Evolutionary conservation across 768 basidiomycete species (phyloP).

Genomic region (Dioszegia hungarica): DNA sequence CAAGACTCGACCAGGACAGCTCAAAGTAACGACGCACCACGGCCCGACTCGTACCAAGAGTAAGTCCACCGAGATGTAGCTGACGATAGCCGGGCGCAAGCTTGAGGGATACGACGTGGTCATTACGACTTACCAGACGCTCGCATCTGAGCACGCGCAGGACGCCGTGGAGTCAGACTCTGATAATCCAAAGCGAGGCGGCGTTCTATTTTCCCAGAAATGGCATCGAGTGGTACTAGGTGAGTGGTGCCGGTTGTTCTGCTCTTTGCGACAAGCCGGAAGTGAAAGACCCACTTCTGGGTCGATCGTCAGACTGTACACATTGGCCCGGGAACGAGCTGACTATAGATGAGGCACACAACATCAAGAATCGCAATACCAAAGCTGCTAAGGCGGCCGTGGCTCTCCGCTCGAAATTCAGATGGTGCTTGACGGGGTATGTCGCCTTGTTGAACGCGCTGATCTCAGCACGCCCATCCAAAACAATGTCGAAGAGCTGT

Average conservation of each 20-base stretch:
- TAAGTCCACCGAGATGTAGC: constrained; percentile 45
- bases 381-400: constrained; percentile 74
- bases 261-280: too few species aligned
- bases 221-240: constrained; percentile 86
- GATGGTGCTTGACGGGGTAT: constrained; percentile 77
- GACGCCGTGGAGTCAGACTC: constrained; percentile 52
- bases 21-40: constrained; percentile 77
- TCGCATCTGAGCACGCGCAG: constrained; percentile 69
- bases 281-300: too few species aligned
- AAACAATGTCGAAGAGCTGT: constrained; percentile 86
- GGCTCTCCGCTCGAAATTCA: constrained; percentile 67
- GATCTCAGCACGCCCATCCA: constrained; percentile 51
- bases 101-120: constrained; percentile 50
- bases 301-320: too few species aligned
- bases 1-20: constrained; percentile 56
- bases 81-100: constrained; percentile 14
- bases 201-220: constrained; percentile 63
- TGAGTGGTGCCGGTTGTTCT: constrained; percentile 50
- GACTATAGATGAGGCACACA: constrained; percentile 80
- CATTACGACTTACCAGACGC: constrained; percentile 79
- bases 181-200: constrained; percentile 47
- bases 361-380: constrained; percentile 78
- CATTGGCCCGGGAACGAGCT: neutral
- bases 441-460: constrained; percentile 10
- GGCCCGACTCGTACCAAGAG: constrained; percentile 68